Base-by-base conservation (phyloP, 78 protist species). In the Monocercomonoides exilis region DNA sequence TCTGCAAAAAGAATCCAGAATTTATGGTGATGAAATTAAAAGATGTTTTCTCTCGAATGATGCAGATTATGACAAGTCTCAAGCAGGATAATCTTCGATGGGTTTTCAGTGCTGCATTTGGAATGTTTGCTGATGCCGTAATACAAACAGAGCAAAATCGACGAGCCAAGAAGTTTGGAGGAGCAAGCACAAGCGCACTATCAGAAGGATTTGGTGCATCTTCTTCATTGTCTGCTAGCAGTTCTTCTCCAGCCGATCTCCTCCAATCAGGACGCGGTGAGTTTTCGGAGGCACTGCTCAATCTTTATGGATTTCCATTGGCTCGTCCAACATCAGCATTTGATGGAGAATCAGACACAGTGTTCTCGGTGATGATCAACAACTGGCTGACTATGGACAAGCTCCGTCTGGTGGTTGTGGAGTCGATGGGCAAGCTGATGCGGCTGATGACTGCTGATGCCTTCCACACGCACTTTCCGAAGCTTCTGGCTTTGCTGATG, bases 81-180 rank as follows among this genome's bases (percentile, higher is more conserved):
- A 80, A 80, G 11, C 84, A 80, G 11, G 84, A 80, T 11, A 80
- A 80, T 80, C 45, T 43, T 11, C 84, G 84, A 11, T 80, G 84
- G 84, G 84, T 80, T 21, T 80, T 80, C 11, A 42, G 81, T 80
- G 45, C 44, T 29, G 41, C 81, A 6, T 80, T 80, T 36, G 45
- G 84, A 80, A 36, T 43, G 84, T 43, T 80, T 43, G 84, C 84
- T 29, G 41, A 80, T 36, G 84, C 84, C 11, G 41, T 80, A 6
- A 11, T 80, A 29, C 6, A 6, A 80, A 54, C 70, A 54, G 70
- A 54, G 70, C 11, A 54, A 54, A 54, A 21, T 21, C 70, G 70
- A 11, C 70, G 70, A 29, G 38, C 11, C 11, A 54, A 21, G 70
- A 11, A 54, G 70, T 54, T 54, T 11, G 11, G 11, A 54, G 11